These are phyloP conservation scores for Suhomyces xylopsoci DNA, from an alignment of 805 yeast species.

Conservation along the genomic window DNA sequence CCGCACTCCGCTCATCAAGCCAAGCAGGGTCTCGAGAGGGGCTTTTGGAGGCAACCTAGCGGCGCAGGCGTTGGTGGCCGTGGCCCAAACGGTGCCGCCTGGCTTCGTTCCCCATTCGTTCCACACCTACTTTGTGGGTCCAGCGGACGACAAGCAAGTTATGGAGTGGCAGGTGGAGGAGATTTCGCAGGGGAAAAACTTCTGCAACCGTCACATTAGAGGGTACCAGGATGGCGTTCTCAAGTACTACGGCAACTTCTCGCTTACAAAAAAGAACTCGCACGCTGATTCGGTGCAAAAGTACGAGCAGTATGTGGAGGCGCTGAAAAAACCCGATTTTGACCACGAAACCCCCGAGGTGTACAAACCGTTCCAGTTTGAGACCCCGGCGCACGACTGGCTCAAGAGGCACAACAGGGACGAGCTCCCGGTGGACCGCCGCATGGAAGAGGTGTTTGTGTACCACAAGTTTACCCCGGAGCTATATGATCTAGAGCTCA, in stretches of 20 bases:
- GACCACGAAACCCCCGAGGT: slow-evolving; percentile 22
- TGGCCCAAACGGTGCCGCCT: slow-evolving; percentile 22
- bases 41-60: slow-evolving; percentile 34
- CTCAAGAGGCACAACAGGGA: slow-evolving; percentile 13
- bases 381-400: slow-evolving; percentile 34
- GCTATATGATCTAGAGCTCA: slow-evolving; percentile 27
- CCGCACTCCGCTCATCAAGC: slow-evolving; percentile 27
- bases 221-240: slow-evolving; percentile 27
- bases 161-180: slow-evolving; percentile 31
- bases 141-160: slow-evolving; percentile 12
- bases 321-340: slow-evolving; percentile 23
- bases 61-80: slow-evolving; percentile 36
- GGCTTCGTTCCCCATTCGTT: slow-evolving; percentile 37
- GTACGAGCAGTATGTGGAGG: slow-evolving; percentile 16
- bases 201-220: slow-evolving; percentile 29
- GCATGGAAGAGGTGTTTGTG: slow-evolving; percentile 13
- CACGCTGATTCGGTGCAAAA: slow-evolving; percentile 14
- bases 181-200: slow-evolving; percentile 35
- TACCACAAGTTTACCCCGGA: slow-evolving; percentile 31
- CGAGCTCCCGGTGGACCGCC: slow-evolving; percentile 11
- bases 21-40: slow-evolving; percentile 23
- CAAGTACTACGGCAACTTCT: slow-evolving; percentile 27
- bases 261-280: slow-evolving; percentile 34
- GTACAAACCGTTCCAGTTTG: slow-evolving; percentile 31
- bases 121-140: slow-evolving; percentile 30